These are phyloP conservation scores for Mortierella sp. DNA, from an alignment of 371 early-diverging fungal species.

Conservation along the genomic window DNA sequence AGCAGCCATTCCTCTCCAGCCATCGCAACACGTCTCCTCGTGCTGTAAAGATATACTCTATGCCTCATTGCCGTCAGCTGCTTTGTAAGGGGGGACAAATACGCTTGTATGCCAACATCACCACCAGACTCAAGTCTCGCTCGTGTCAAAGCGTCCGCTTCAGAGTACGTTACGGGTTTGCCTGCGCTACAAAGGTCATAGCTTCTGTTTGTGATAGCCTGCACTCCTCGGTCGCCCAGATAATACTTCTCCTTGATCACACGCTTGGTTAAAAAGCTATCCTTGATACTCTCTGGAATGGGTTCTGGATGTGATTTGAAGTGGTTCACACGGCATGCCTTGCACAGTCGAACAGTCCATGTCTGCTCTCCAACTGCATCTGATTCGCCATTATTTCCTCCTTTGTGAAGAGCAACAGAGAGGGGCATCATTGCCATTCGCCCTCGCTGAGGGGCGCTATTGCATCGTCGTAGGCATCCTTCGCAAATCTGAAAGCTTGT, in stretches of 20 bases:
- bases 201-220: not conserved
- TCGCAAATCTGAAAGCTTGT: constrained; percentile 25
- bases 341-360: constrained; percentile 19
- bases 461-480: constrained; percentile 6
- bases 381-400: not conserved
- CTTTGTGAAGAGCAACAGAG: not conserved
- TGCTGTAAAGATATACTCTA: not conserved
- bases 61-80: constrained; percentile 2
- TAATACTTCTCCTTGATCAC: constrained; percentile 7
- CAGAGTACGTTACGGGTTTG: constrained; percentile 7
- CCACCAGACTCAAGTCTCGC: constrained; percentile 17
- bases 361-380: not conserved
- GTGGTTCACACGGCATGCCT: constrained; percentile 5
- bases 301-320: constrained; percentile 5
- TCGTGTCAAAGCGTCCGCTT: not conserved
- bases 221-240: not conserved
- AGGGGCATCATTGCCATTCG: constrained; percentile 22
- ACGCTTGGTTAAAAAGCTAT: not conserved
- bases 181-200: not conserved
- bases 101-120: constrained; percentile 13
- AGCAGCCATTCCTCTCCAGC: constrained; percentile 3
- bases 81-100: not conserved
- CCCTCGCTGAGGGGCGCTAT: not conserved
- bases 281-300: not conserved
- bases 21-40: not conserved